These are phyloP conservation scores for Picocystis salinarum DNA, from an alignment of 139 green algal genomes.

Conservation along the genomic window DNA sequence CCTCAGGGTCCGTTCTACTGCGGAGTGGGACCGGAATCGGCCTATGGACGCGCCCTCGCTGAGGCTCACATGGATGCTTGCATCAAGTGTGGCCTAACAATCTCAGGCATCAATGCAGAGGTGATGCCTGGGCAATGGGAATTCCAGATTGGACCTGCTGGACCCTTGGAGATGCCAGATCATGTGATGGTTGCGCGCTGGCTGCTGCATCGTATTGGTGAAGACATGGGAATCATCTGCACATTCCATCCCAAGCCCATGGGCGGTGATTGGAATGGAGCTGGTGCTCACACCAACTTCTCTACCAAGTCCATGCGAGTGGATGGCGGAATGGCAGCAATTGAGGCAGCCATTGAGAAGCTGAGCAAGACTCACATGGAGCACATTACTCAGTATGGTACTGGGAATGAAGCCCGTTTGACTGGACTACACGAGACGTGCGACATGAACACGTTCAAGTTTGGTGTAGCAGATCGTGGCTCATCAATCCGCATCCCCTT, in stretches of 20 bases:
- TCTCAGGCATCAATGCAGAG: constrained; percentile 74
- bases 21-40: constrained; percentile 51
- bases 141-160: constrained; percentile 58
- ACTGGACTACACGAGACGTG: constrained; percentile 78
- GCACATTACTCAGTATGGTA: constrained; percentile 74
- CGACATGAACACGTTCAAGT: constrained; percentile 70
- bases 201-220: constrained; percentile 57
- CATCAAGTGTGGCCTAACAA: constrained; percentile 57
- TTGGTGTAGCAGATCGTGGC: constrained; percentile 63
- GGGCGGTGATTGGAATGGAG: constrained; percentile 75
- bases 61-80: constrained; percentile 70
- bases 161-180: constrained; percentile 54
- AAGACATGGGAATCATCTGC: constrained; percentile 48
- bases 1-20: constrained; percentile 83
- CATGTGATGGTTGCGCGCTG: constrained; percentile 26
- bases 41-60: constrained; percentile 58
- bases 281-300: constrained; percentile 81
- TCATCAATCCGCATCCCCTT: constrained; percentile 71
- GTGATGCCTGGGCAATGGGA: constrained; percentile 85
- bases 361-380: constrained; percentile 66
- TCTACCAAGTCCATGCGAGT: constrained; percentile 62
- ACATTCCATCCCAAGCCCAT: constrained; percentile 78
- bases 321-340: constrained; percentile 58
- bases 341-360: constrained; percentile 55
- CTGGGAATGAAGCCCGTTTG: constrained; percentile 62